These are phyloP conservation scores for Aspergillus sclerotiicarbonarius DNA, from an alignment of 495 filamentous ascomycete genomes.

Conservation along the genomic window DNA sequence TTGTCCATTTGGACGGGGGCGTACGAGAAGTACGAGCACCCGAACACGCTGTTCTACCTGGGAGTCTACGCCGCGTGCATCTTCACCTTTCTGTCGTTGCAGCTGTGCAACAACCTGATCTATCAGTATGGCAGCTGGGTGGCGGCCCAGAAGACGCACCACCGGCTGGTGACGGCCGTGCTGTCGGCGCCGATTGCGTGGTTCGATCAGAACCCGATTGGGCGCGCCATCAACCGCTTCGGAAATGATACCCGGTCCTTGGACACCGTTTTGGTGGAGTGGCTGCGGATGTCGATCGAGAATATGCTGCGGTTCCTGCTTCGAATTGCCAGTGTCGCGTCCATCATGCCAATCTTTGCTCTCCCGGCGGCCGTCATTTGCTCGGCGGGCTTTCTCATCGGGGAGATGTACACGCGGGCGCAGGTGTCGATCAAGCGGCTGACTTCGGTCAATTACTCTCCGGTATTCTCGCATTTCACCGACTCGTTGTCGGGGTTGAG, in stretches of 20 bases:
- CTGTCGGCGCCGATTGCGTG: conserved; percentile 80
- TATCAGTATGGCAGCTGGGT: conserved; percentile 37
- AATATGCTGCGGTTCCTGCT: conserved; percentile 36
- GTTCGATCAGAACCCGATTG: conserved; percentile 86
- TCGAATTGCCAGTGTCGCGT: conserved; percentile 43
- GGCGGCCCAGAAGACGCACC: conserved; percentile 55
- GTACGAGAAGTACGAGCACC: conserved; percentile 18
- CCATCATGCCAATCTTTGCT: conserved; percentile 50
- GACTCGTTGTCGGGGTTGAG: conserved; percentile 47
- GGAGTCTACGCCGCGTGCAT: conserved; percentile 24
- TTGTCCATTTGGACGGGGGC: conserved; percentile 27
- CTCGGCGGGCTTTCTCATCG: conserved; percentile 39
- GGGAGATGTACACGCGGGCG: conserved; percentile 50
- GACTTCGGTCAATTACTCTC: conserved; percentile 44
- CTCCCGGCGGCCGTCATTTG: conserved; percentile 42
- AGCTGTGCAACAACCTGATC: conserved; percentile 23
- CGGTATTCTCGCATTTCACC: conserved; percentile 50
- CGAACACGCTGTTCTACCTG: conserved; percentile 23
- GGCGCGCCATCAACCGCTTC: conserved; percentile 89
- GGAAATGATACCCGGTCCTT: conserved; percentile 61
- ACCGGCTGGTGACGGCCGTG: conserved; percentile 65
- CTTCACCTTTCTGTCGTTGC: conserved; percentile 18
- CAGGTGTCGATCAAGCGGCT: conserved; percentile 45
- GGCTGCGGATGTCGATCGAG: conserved; percentile 41
- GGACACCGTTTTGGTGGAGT: conserved; percentile 48